phyloP scores from a whole-genome alignment of 306 rosid genomes.

The Inga laurina region DNA sequence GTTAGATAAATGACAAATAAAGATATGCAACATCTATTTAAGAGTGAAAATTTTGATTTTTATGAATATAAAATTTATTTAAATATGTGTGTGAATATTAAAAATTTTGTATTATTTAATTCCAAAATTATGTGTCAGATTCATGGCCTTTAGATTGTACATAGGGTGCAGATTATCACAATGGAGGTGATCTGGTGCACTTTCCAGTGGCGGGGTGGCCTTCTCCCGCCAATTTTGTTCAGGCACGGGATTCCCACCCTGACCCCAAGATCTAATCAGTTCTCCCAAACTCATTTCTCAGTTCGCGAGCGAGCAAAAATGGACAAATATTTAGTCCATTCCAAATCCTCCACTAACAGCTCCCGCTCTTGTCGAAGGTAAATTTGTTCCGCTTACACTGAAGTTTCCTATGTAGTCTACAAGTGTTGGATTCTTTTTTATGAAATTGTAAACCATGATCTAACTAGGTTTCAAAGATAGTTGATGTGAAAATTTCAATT shows the following conservation, averaged over 20 bases:
- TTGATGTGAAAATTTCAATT: neutral
- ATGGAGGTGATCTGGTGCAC: neutral
- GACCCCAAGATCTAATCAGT: neutral
- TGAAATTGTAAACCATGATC: neutral
- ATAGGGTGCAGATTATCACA: neutral
- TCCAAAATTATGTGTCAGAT: neutral
- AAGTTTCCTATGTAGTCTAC: neutral
- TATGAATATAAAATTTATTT: too few relatives aligned
- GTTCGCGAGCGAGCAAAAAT: constrained; percentile 29
- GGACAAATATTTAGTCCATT: constrained; percentile 55
- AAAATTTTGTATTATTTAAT: too few relatives aligned
- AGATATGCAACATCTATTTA: too few relatives aligned
- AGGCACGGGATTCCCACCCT: neutral
- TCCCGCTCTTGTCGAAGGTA: constrained; percentile 39
- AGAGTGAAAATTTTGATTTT: too few relatives aligned
- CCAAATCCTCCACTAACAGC: constrained; percentile 24
- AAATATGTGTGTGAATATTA: too few relatives aligned
- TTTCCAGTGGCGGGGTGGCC: neutral
- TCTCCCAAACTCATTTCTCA: too few relatives aligned
- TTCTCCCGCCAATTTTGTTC: neutral
- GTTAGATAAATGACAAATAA: too few relatives aligned
- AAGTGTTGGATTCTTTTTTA: neutral
- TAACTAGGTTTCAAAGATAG: neutral
- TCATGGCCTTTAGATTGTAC: neutral
- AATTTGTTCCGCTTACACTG: neutral